Conservation (phyloP, 352 stramenopile species). For the Pythium phragmiticola region DNA sequence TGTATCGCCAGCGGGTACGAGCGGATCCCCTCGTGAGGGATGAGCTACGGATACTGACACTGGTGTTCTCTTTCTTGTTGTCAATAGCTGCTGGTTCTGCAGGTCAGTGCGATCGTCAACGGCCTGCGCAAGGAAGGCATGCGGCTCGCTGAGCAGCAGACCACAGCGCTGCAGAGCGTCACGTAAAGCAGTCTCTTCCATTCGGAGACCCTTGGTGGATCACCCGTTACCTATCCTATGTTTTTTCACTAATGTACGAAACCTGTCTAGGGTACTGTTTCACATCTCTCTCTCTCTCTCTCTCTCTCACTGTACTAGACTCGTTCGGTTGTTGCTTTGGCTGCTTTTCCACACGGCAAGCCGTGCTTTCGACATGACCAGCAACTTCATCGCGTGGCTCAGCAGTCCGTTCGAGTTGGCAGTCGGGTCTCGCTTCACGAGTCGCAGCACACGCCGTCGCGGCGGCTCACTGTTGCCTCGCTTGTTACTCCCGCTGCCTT, state of each 20-base stretch:
- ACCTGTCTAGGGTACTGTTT: no score
- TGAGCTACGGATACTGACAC: background rate
- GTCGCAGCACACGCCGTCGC: constrained; percentile 14
- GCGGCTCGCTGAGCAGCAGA: constrained; percentile 70
- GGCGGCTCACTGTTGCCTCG: background rate
- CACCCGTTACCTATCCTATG: no score
- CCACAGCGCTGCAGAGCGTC: constrained; percentile 64
- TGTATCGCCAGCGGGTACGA: constrained; percentile 47
- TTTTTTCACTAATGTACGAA: background rate
- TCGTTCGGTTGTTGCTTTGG: constrained; percentile 4
- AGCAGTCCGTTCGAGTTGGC: constrained; percentile 6
- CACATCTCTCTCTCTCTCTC: no score
- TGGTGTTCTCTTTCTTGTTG: background rate
- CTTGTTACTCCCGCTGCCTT: background rate
- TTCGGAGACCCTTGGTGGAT: background rate
- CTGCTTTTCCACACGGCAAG: constrained; percentile 19
- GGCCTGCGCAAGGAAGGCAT: constrained; percentile 69
- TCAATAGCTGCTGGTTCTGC: constrained; percentile 60
- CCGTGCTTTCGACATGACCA: constrained; percentile 12
- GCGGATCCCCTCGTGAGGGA: background rate
- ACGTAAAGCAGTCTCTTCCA: constrained; percentile 24
- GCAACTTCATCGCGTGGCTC: constrained; percentile 14
- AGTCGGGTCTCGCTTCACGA: background rate
- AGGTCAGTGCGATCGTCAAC: constrained; percentile 57
- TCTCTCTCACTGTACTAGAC: constrained; percentile 4